A percentile compares a stretch with the other conserved stretches of the same genome.
Conservation (phyloP, 495 filamentous ascomycete species). For the Trichoderma reesei region DNA sequence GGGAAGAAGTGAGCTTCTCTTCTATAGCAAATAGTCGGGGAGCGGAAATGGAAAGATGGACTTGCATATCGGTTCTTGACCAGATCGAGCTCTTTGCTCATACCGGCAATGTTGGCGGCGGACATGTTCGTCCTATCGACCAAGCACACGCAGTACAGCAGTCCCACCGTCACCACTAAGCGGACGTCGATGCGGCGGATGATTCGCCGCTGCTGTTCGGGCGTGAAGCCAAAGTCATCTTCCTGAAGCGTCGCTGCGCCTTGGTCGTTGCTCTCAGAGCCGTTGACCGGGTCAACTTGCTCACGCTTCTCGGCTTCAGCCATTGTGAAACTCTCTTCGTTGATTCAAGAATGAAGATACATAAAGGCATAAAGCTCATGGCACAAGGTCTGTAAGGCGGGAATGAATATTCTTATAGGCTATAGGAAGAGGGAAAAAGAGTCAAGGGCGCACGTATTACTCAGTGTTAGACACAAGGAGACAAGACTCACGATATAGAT, state of each 20-base stretch:
- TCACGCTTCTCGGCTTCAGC: neutral
- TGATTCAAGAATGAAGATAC: too few relatives aligned
- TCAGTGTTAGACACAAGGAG: too few relatives aligned
- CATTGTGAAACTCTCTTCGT: neutral
- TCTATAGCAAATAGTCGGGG: too few relatives aligned
- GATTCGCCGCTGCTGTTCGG: conserved; percentile 33
- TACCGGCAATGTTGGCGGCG: conserved; percentile 52
- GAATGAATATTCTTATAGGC: too few relatives aligned
- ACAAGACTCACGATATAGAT: too few relatives aligned
- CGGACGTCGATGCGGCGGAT: conserved; percentile 53
- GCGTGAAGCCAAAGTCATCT: conserved; percentile 26
- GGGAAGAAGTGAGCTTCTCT: neutral
- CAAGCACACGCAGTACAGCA: conserved; percentile 55
- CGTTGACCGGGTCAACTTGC: neutral
- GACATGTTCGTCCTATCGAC: conserved; percentile 64
- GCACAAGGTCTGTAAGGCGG: too few relatives aligned
- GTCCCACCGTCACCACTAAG: conserved; percentile 52
- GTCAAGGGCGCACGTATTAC: too few relatives aligned
- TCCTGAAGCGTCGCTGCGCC: neutral
- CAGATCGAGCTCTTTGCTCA: conserved; percentile 45
- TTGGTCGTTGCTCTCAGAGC: neutral
- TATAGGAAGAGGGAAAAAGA: too few relatives aligned
- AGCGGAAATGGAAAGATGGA: too few relatives aligned
- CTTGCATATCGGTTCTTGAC: conserved; percentile 28
- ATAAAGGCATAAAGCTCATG: too few relatives aligned